Evolutionary conservation across 352 stramenopile genomes (phyloP), one percentile per base, ranked within the genome.

Genomic region (Phytopythium litorale): DNA sequence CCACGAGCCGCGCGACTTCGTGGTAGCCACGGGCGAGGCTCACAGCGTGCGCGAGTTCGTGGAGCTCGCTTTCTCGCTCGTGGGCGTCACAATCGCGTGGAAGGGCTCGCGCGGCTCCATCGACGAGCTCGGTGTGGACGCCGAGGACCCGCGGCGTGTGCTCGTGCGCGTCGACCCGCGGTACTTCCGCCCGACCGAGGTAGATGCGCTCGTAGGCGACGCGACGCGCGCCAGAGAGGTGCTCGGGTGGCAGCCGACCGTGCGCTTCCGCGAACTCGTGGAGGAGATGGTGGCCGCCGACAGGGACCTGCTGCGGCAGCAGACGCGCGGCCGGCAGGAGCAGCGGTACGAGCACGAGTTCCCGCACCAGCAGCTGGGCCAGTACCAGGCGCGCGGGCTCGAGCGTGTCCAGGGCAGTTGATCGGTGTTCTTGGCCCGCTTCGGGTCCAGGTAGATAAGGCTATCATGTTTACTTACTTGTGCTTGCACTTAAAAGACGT

Each of bases 41-140:
- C 96, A 99, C 73, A 98, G 95, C n/a, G 97, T 99, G 25, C 86
- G 97, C 28, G 96, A 99, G 79, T 99, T 99, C 79, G 79, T 99
- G 46, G 97, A 99, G 73, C 89, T 98, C 46, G 89, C 97, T 12
- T 99, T 99, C 70, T 73, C 65, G 21, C 71, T 85, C 62, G 92
- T 97, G 18, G 93, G 81, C 19, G 92, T 97, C 42, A 76, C 69
- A 11, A 78, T 99, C n/a, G 71, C 78, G 21, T 99, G 97, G 97
- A 91, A 94, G 53, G 97, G 97, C 7, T 56, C 71, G 40, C 69
- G 70, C 30, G 96, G 96, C 51, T 94, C 88, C 4, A 75, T 98
- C 12, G 84, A 99, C 8, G 97, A 99, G 72, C 70, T 98, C 37
- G 97, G 96, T 46, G 92, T 98, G 38, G 84, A 98, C 68, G 86